phyloP scores from a whole-genome alignment of 768 basidiomycete species.

The Amanita exitialis region DNA sequence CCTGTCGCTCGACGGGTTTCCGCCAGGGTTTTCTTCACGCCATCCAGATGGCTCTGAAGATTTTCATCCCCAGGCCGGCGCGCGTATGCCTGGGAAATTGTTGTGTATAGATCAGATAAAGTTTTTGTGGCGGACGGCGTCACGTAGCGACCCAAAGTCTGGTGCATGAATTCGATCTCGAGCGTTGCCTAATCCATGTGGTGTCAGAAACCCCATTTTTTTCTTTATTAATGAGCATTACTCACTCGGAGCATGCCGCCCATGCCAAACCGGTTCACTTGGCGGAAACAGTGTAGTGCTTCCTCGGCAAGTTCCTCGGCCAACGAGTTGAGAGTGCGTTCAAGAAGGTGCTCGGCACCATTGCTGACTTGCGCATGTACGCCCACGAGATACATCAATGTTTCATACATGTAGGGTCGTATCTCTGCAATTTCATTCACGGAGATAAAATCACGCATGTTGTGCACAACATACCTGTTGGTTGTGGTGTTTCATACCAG shows the following conservation, averaged over 20 bases:
- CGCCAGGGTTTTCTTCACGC: slow-evolving; percentile 82
- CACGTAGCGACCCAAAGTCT: slow-evolving; percentile 85
- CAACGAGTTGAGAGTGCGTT: slow-evolving; percentile 71
- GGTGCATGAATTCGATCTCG: slow-evolving; percentile 98
- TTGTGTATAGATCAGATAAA: slow-evolving; percentile 87
- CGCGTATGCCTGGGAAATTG: slow-evolving; percentile 88
- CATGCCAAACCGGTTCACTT: slow-evolving; percentile 91
- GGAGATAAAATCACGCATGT: slow-evolving; percentile 1
- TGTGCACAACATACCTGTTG: slow-evolving; percentile 52
- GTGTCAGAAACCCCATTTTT: neutral
- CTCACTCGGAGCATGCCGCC: slow-evolving; percentile 95
- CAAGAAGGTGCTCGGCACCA: slow-evolving; percentile 68
- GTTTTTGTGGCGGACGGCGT: slow-evolving; percentile 71
- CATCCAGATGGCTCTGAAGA: slow-evolving; percentile 78
- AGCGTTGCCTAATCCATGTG: slow-evolving; percentile 69
- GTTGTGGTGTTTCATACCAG: slow-evolving; percentile 92
- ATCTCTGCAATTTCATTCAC: slow-evolving; percentile 47
- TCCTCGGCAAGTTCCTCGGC: slow-evolving; percentile 80
- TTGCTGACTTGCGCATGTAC: slow-evolving; percentile 87
- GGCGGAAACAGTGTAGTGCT: slow-evolving; percentile 76
- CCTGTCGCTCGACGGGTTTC: slow-evolving; percentile 87
- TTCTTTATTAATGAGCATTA: slow-evolving; percentile 8
- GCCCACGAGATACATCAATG: slow-evolving; percentile 79
- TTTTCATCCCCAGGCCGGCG: slow-evolving; percentile 80
- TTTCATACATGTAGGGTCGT: slow-evolving; percentile 88